A percentile compares a stretch with the other conserved stretches of the same genome.
Evolutionary conservation across 1,284 basidiomycete species (phyloP).

Genomic region (Leucoagaricus sp.): DNA sequence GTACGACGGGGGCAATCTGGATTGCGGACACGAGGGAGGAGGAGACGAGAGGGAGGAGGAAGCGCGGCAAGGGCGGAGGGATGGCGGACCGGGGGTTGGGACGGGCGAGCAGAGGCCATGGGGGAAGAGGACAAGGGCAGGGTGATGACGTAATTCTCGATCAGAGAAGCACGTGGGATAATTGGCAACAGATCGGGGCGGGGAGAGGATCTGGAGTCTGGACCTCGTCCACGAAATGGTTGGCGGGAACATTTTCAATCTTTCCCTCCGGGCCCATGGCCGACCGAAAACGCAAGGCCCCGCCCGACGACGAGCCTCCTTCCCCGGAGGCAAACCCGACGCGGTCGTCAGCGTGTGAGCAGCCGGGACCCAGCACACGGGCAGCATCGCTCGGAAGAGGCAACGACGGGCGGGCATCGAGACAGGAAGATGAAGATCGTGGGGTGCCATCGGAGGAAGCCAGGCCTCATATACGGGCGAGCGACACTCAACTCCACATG

Average conservation of each 20-base stretch:
- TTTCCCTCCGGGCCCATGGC: conserved; percentile 2
- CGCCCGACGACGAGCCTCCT: not conserved
- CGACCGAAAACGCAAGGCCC: conserved; percentile 9
- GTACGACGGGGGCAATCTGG: conserved; percentile 10
- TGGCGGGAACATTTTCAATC: not conserved
- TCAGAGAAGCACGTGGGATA: conserved; percentile 3
- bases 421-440: conserved; percentile 17
- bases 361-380: not conserved
- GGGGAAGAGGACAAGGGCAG: not conserved
- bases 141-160: conserved; percentile 11
- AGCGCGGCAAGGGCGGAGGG: conserved; percentile 9
- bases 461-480: conserved; percentile 1
- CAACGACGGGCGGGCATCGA: conserved; percentile 2
- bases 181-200: conserved; percentile 14
- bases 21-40: conserved; percentile 11
- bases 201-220: not conserved
- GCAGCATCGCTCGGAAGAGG: not conserved
- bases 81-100: not conserved
- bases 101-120: not conserved
- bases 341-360: not conserved
- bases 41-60: conserved; percentile 16
- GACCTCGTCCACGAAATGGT: conserved; percentile 2
- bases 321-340: not conserved
- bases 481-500: conserved; percentile 12
- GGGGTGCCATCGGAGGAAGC: conserved; percentile 11